phyloP scores from a whole-genome alignment of 352 stramenopile species.

The Globisporangium sylvaticum region DNA sequence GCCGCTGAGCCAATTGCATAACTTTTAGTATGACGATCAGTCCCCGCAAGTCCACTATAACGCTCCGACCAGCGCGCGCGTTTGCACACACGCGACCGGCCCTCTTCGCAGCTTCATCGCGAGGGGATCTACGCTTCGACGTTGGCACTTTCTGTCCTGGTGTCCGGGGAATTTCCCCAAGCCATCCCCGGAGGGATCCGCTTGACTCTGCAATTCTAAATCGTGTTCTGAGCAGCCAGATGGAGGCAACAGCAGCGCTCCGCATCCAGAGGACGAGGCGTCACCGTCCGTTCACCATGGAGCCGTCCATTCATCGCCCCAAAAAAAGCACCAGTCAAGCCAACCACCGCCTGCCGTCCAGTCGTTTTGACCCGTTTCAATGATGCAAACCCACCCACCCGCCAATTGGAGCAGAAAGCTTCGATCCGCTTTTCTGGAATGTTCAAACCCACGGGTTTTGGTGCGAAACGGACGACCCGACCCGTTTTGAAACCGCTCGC shows the following conservation, averaged over 20 bases:
- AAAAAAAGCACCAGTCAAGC: too few species aligned
- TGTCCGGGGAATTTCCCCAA: constrained; percentile 91
- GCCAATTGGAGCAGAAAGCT: neutral
- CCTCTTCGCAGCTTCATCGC: constrained; percentile 64
- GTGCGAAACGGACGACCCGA: neutral
- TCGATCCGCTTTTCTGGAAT: neutral
- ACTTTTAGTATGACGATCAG: constrained; percentile 91
- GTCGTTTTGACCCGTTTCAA: neutral
- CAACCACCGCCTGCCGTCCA: neutral
- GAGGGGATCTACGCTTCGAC: constrained; percentile 78
- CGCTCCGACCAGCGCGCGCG: constrained; percentile 18
- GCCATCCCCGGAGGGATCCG: constrained; percentile 43
- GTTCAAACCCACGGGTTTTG: neutral
- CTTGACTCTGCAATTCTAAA: constrained; percentile 92
- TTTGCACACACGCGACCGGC: constrained; percentile 12
- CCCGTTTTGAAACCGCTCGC: neutral
- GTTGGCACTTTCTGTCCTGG: constrained; percentile 85
- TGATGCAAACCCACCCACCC: neutral
- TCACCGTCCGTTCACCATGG: too few species aligned
- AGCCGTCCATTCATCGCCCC: too few species aligned
- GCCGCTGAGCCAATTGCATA: constrained; percentile 89
- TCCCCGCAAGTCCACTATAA: constrained; percentile 57
- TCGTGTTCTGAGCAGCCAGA: constrained; percentile 67
- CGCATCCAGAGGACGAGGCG: neutral
- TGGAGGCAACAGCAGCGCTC: neutral